Conservation (phyloP, 306 rosid genomes). For the Acacia acuminata region DNA sequence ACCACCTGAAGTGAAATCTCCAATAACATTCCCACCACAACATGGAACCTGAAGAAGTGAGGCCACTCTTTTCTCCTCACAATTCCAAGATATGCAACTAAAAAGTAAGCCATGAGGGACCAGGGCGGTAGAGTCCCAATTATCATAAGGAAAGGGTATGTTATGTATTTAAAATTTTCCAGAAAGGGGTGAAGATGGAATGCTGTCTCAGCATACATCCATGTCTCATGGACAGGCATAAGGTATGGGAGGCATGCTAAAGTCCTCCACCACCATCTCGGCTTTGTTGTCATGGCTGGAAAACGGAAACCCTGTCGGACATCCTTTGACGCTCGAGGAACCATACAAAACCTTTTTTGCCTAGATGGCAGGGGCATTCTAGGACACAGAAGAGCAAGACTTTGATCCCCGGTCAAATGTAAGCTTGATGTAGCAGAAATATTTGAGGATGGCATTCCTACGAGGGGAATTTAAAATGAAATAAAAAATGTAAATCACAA, state of each 20-base stretch:
- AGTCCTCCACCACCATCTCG: conserved; percentile 97
- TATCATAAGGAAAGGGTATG: conserved; percentile 84
- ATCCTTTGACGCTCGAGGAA: conserved; percentile 76
- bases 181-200: conserved; percentile 78
- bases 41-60: conserved; percentile 91
- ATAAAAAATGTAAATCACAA: not conserved
- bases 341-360: conserved; percentile 31
- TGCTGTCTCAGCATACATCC: conserved; percentile 98
- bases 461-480: conserved; percentile 18
- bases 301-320: conserved; percentile 72
- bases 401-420: conserved; percentile 54
- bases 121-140: conserved; percentile 84
- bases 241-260: conserved; percentile 92
- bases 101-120: conserved; percentile 93
- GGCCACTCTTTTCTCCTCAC: conserved; percentile 99
- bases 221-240: conserved; percentile 93
- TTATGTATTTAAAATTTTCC: conserved; percentile 55
- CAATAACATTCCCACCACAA: conserved; percentile 89
- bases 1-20: conserved; percentile 91
- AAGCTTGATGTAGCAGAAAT: conserved; percentile 58
- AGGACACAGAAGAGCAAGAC: conserved; percentile 53
- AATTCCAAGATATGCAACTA: conserved; percentile 84
- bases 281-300: conserved; percentile 91
- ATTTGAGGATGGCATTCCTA: conserved; percentile 52
- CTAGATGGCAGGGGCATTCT: conserved; percentile 55